phyloP scores from a whole-genome alignment of 2,329 filamentous ascomycete genomes.

The Colletotrichum eleusines region DNA sequence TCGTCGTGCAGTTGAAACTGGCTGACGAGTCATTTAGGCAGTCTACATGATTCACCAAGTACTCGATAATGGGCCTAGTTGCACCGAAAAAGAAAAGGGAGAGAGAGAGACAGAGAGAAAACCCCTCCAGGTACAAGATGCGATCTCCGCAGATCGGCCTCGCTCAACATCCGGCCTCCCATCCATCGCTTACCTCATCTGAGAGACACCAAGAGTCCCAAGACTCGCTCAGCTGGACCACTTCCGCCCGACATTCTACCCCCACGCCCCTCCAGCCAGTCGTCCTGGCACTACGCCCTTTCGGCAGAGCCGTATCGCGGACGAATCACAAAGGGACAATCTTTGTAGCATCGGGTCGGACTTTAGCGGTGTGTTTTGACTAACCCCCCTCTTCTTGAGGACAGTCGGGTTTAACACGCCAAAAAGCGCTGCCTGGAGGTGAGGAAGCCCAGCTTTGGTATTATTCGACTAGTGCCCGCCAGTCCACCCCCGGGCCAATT shows the following conservation, averaged over 20 bases:
- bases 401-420: constrained; percentile 27
- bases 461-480: constrained; percentile 9
- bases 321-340: constrained; percentile 31
- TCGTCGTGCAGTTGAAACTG: constrained; percentile 32
- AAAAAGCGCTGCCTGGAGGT: constrained; percentile 32
- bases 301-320: constrained; percentile 21
- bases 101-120: background rate
- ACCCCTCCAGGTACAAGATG: constrained; percentile 13
- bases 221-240: constrained; percentile 8
- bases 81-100: background rate
- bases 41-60: constrained; percentile 36
- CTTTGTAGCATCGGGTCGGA: constrained; percentile 17
- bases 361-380: constrained; percentile 41
- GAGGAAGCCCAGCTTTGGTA: constrained; percentile 15
- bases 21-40: constrained; percentile 40
- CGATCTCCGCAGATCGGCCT: constrained; percentile 41
- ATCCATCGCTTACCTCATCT: constrained; percentile 37
- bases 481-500: constrained; percentile 13
- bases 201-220: background rate
- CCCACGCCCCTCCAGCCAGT: constrained; percentile 11
- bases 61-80: constrained; percentile 13
- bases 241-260: constrained; percentile 28
- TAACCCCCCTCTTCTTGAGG: background rate
- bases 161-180: constrained; percentile 24
- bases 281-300: background rate